Percentiles rank a stretch among this genome's conserved stretches.
phyloP scores from a whole-genome alignment of 2,329 filamentous ascomycete genomes.

The Aspergillus intermedius region DNA sequence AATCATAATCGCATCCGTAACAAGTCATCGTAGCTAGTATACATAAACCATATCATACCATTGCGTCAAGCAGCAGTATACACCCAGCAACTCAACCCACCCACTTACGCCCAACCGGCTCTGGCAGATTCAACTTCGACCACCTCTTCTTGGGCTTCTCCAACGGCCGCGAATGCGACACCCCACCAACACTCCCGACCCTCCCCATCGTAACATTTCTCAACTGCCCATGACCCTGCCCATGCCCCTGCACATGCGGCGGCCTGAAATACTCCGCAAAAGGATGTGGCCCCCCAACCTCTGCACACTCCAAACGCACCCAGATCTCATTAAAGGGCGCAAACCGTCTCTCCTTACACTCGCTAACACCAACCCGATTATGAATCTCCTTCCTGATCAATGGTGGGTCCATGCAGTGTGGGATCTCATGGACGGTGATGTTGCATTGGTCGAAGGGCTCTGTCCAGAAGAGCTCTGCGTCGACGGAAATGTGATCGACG shows the following conservation, averaged over 20 bases:
- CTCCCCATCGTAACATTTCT: not conserved
- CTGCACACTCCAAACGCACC: constrained; percentile 23
- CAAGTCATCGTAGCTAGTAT: no score
- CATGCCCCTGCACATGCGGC: not conserved
- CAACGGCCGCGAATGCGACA: not conserved
- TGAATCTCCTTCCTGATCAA: constrained; percentile 18
- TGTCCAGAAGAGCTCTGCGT: constrained; percentile 16
- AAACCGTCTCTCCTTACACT: constrained; percentile 19
- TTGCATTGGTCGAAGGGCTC: constrained; percentile 19
- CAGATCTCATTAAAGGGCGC: constrained; percentile 23
- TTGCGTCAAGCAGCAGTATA: no score
- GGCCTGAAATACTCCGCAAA: not conserved
- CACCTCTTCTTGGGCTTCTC: not conserved
- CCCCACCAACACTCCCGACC: not conserved
- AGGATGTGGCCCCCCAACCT: constrained; percentile 6
- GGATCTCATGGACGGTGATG: constrained; percentile 27
- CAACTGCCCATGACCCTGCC: not conserved
- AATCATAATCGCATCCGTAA: no score
- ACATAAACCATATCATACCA: no score
- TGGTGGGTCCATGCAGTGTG: constrained; percentile 24
- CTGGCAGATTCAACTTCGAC: not conserved
- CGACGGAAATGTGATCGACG: constrained; percentile 22
- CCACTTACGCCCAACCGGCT: no score
- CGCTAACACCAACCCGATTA: constrained; percentile 17
- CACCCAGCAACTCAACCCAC: no score